phyloP scores from a whole-genome alignment of 2,329 filamentous ascomycete genomes.

The Colletotrichum viniferum region DNA sequence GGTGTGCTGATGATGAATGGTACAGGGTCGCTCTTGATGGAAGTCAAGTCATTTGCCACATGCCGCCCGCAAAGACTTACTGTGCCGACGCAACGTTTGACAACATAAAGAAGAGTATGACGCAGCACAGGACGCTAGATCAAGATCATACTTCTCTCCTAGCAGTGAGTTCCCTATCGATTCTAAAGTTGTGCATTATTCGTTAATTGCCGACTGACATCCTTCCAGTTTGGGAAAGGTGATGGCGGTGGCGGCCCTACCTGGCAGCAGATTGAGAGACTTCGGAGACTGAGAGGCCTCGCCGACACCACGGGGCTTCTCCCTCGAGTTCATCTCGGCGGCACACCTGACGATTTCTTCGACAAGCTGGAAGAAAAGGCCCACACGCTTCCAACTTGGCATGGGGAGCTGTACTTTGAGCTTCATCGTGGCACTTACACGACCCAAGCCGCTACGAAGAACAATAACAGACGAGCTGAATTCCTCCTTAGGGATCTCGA shows the following conservation, averaged over 20 bases:
- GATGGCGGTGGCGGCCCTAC: slow-evolving; percentile 73
- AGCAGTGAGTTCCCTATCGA: slow-evolving; percentile 40
- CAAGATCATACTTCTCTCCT: slow-evolving; percentile 68
- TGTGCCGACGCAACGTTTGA: slow-evolving; percentile 70
- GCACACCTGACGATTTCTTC: slow-evolving; percentile 72
- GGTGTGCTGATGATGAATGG: too few species aligned
- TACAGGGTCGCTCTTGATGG: slow-evolving; percentile 63
- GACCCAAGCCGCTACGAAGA: slow-evolving; percentile 72
- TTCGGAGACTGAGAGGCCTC: slow-evolving; percentile 68
- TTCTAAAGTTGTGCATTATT: not conserved
- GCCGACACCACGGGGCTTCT: slow-evolving; percentile 63
- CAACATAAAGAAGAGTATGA: slow-evolving; percentile 66
- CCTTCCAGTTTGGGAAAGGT: slow-evolving; percentile 62
- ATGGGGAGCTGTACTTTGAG: slow-evolving; percentile 73
- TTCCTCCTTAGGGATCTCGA: slow-evolving; percentile 70
- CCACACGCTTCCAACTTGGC: slow-evolving; percentile 69
- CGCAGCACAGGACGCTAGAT: slow-evolving; percentile 71
- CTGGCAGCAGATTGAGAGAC: slow-evolving; percentile 68
- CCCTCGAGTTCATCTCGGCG: slow-evolving; percentile 66
- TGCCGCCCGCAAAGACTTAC: slow-evolving; percentile 71
- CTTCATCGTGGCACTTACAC: slow-evolving; percentile 73
- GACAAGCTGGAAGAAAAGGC: slow-evolving; percentile 63
- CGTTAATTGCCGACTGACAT: not conserved
- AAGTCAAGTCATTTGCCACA: slow-evolving; percentile 72
- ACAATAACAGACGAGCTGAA: slow-evolving; percentile 67